Evolutionary conservation across 805 yeast genomes (phyloP).

Genomic region (Komagataella phaffii): DNA sequence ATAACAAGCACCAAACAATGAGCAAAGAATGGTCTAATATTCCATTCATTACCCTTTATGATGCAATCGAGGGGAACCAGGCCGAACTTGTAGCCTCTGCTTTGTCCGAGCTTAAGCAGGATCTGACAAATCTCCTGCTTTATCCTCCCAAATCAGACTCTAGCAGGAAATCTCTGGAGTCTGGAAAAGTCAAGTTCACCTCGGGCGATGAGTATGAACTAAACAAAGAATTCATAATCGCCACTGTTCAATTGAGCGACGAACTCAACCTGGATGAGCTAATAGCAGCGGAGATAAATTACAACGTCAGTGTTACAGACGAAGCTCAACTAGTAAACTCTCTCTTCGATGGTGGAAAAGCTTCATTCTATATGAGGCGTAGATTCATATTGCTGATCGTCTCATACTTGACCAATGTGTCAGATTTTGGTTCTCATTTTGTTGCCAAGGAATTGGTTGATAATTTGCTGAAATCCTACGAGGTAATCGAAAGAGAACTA

Average conservation of each 20-base stretch:
- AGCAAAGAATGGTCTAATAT: constrained; percentile 22
- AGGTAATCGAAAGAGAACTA: constrained; percentile 42
- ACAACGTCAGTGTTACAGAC: constrained; percentile 24
- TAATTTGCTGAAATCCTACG: constrained; percentile 40
- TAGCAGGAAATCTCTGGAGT: constrained; percentile 33
- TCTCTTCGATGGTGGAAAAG: constrained; percentile 47
- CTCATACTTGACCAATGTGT: constrained; percentile 21
- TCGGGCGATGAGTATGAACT: constrained; percentile 48
- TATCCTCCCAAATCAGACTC: constrained; percentile 29
- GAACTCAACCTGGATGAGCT: constrained; percentile 68
- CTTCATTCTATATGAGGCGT: constrained; percentile 54
- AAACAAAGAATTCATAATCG: constrained; percentile 51
- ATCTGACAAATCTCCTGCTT: constrained; percentile 27
- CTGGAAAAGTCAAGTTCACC: constrained; percentile 31
- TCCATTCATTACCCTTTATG: constrained; percentile 30
- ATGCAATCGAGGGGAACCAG: constrained; percentile 24
- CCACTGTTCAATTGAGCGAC: constrained; percentile 44
- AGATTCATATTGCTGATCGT: constrained; percentile 63
- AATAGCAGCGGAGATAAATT: constrained; percentile 53
- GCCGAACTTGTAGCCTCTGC: constrained; percentile 6
- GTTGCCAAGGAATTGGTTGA: constrained; percentile 16
- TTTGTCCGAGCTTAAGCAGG: constrained; percentile 22
- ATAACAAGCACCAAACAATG: constrained; percentile 1
- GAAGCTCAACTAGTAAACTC: constrained; percentile 28
- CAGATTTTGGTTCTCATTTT: background rate